Base-by-base conservation (phyloP, 2,329 filamentous ascomycete genomes). In the Diaporthe velutina region DNA sequence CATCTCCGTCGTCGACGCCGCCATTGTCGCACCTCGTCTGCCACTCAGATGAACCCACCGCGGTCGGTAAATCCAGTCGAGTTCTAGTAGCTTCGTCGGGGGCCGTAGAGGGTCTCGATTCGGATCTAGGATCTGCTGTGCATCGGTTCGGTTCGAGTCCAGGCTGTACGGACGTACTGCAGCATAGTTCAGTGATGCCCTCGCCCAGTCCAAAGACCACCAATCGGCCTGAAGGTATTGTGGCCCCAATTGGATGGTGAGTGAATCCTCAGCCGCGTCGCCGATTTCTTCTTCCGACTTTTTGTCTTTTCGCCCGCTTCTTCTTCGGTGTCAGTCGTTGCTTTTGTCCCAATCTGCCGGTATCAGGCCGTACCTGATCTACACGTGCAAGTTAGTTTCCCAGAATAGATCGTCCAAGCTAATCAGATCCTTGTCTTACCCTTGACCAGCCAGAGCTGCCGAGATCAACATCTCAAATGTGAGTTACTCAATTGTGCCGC, bases 391-490 rank as follows among this genome's bases (percentile, higher is more conserved):
- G 58, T 64, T 28, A 60, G 68, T 68, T 60, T 61, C 48, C 52
- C 38, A 68, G 17, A 6, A 54, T 42, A 68, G 52, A 52, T 54
- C 40, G 25, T 68, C 64, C 33, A 55, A 70, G 55, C 68, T 71
- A 58, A 71, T 71, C 48, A 54, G 30, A 71, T 60, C 70, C 70
- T 57, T 71, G 70, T 52, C 70, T 61, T 35, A 60, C 70, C 55
- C 28, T 22, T 52, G 54, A 72, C 73, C 78, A 88, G 86, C 78
- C 83, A 85, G 78, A 86, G 84, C 61, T 88, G 86, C 79, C 85
- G 86, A 76, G 84, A 86, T 74, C 84, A 87, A 77, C 86, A 88
- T 78, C 79, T 88, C 22, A 86, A 85, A 82, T 88, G 86, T 85
- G 70, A 79, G 84, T 78, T 42, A 12, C 52, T 50, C 64, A 54